Conservation (phyloP, 1,284 basidiomycete genomes). For the Rhodotorula mucilaginosa region DNA sequence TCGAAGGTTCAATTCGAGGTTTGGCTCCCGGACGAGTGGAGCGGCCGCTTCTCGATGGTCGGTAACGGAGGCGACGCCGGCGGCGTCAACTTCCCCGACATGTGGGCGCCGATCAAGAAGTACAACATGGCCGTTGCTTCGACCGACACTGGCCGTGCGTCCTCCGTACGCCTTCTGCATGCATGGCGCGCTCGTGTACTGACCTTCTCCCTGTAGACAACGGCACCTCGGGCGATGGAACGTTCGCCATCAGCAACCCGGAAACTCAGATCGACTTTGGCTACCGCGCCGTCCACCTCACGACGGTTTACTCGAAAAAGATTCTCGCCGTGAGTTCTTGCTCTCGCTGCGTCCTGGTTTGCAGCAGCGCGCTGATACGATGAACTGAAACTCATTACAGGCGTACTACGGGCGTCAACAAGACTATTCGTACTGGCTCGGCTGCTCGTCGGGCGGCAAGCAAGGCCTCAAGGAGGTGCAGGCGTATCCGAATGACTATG, state of each 20-base stretch:
- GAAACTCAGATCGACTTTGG: slow-evolving; percentile 43
- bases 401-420: slow-evolving; percentile 32
- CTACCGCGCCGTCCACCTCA: slow-evolving; percentile 40
- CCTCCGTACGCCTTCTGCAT: too few relatives aligned
- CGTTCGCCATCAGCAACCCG: slow-evolving; percentile 36
- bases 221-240: slow-evolving; percentile 25
- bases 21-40: slow-evolving; percentile 40
- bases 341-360: not conserved
- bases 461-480: slow-evolving; percentile 37
- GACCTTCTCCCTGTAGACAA: not conserved
- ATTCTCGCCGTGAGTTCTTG: slow-evolving; percentile 33
- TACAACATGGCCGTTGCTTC: slow-evolving; percentile 29
- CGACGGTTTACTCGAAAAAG: slow-evolving; percentile 39
- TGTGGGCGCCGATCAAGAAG: slow-evolving; percentile 3
- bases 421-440: slow-evolving; percentile 35
- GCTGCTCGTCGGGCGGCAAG: slow-evolving; percentile 43
- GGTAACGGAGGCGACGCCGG: slow-evolving; percentile 40
- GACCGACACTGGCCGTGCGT: slow-evolving; percentile 36
- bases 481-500: slow-evolving; percentile 38
- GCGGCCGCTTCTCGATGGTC: slow-evolving; percentile 37
- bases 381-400: not conserved
- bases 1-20: slow-evolving; percentile 41
- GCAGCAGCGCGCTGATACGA: too few relatives aligned
- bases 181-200: not conserved
- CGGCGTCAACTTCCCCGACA: slow-evolving; percentile 29